Base-by-base conservation (phyloP, 148 eudicot genomes). In the Fagopyrum esculentum region DNA sequence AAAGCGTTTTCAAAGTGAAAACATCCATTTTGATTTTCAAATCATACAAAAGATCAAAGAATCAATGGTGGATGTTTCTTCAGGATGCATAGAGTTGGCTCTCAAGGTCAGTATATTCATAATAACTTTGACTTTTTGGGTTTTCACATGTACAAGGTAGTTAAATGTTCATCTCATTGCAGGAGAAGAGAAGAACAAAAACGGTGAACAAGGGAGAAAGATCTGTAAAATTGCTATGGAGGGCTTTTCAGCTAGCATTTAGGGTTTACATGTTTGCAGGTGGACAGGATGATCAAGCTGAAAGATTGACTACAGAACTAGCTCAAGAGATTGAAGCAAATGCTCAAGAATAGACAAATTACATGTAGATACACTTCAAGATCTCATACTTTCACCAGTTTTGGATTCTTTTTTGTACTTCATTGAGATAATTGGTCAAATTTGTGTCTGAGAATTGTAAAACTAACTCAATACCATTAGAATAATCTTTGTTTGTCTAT, bases 51-150 rank as follows among this genome's bases (percentile, higher is more conserved):
- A 64, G 29, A 17, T 64, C 10, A 64, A 64, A 43, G 70, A 64
- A 64, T 64, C 44, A 40, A 64, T 64, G 70, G 70, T 64, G 70
- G 70, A 64, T 22, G 70, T 64, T 5, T 64, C 70, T 64, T 64
- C 43, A 26, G 45, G 45, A 11, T 64, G 70, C 45, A 64, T 64
- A 15, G 19, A 22, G 45, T 26, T 64, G 44, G 70, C 70, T 26
- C 70, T 64, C 5, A 30, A 22, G 45, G 70, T 64, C 9, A 64
- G 70, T 22, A 22, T 22, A 35, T 0, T 35, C 40, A 35, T 35
- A 35, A 35, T 1, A 35, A 1, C 40, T 35, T 35, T 1, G 40
- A 35, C 1, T 35, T 35, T 35, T 35, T 2, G 40, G 40, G 40
- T 35, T 19, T 26, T 64, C 45, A 5, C 29, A 64, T 64, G 5